Conservation (phyloP, 495 filamentous ascomycete genomes). For the Apodospora peruviana region DNA sequence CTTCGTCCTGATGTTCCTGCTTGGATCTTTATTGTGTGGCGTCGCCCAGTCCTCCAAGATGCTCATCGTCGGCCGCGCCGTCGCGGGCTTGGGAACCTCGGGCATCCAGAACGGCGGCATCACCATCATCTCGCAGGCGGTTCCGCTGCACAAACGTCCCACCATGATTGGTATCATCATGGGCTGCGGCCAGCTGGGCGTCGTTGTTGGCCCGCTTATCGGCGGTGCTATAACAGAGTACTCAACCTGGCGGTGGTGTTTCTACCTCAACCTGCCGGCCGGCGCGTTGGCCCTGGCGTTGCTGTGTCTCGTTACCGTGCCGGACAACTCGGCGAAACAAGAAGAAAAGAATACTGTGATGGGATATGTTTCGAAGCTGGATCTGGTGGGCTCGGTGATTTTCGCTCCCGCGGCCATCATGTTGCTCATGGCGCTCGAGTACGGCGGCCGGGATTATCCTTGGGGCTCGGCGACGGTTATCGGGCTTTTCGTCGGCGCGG, state of each 20-base stretch:
- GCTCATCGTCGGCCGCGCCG: slow-evolving; percentile 51
- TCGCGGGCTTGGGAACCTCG: slow-evolving; percentile 47
- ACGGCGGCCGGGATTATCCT: slow-evolving; percentile 62
- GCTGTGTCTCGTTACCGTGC: slow-evolving; percentile 48
- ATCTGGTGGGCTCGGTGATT: slow-evolving; percentile 55
- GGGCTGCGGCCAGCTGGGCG: slow-evolving; percentile 59
- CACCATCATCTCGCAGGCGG: slow-evolving; percentile 24
- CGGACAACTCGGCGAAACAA: slow-evolving; percentile 36
- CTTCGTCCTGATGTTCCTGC: slow-evolving; percentile 33
- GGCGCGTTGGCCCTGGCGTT: slow-evolving; percentile 57
- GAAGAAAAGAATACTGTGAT: slow-evolving; percentile 29
- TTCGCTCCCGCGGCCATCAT: slow-evolving; percentile 65
- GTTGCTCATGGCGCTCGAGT: slow-evolving; percentile 69
- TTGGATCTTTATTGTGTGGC: slow-evolving; percentile 48
- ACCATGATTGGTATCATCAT: slow-evolving; percentile 56
- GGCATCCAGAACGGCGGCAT: slow-evolving; percentile 32
- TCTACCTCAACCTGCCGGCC: slow-evolving; percentile 67
- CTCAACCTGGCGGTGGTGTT: slow-evolving; percentile 57
- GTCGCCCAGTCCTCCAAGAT: slow-evolving; percentile 37
- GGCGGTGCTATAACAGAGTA: slow-evolving; percentile 47
- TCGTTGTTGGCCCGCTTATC: slow-evolving; percentile 59
- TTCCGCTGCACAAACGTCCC: slow-evolving; percentile 34
- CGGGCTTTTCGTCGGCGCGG: slow-evolving; percentile 58
- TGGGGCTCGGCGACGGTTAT: slow-evolving; percentile 62
- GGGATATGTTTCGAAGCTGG: slow-evolving; percentile 43